Evolutionary conservation across 495 filamentous ascomycete genomes (phyloP), one percentile per base, ranked within the genome.

Genomic region (Aspergillus bridgeri): DNA sequence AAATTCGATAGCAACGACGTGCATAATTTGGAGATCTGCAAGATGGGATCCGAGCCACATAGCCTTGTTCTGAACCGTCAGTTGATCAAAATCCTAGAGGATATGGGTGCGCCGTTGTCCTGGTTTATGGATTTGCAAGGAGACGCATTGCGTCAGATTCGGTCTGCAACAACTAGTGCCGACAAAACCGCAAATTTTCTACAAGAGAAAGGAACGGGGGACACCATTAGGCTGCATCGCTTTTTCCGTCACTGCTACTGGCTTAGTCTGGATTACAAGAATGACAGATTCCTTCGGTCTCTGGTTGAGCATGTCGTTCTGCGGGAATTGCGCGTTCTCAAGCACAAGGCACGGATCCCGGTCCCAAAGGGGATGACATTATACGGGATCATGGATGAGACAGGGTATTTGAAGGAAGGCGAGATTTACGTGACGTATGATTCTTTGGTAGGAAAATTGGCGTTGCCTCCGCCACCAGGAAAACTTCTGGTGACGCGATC

Each of bases 331-430:
- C 82, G 88, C 9, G 73, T 86, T 8, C 71, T 96, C 19, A 96
- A 94, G 64, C 81, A 92, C 71, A 84, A 83, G 52, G 83, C 88
- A 1, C 82, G 89, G 1, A 94, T 94, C 44, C 84, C 78, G 0
- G 79, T 96, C 1, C 63, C 75, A 3, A 57, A 86, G n/a, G 91
- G 88, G 0, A 74, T 85, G 7, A 90, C 86, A 1, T 72, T 94
- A 0, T 90, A 86, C 59, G 91, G 91, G 9, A 76, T 95, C 23
- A 88, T 95, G 82, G 91, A 96, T 60, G 90, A 96, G 69, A 91
- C 87, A 2, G 83, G 81, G 1, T 75, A 74, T 38, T 71, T 96
- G 3, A 57, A 83, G 44, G 89, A 89, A 63, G 56, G 55, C n/a
- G 47, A 67, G n/a, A 57, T 67, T 2, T 67, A 60, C 21, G 54